Evolutionary conservation across 2,329 filamentous ascomycete species (phyloP).

Genomic region (Aphanoascus verrucosus): DNA sequence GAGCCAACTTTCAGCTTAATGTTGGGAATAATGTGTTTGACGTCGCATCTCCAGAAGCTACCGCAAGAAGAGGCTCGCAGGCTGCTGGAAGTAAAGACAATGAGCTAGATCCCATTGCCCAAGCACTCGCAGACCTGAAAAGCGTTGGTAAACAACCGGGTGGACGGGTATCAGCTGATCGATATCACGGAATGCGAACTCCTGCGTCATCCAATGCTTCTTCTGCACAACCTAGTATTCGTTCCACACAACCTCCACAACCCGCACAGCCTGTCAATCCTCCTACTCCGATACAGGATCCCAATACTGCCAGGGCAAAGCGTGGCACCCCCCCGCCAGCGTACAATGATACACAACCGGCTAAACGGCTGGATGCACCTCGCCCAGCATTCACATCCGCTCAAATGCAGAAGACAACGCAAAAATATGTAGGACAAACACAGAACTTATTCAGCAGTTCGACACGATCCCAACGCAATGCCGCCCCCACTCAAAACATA

Average conservation of each 20-base stretch:
- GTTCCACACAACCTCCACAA: too few species aligned
- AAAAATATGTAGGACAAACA: slow-evolving; percentile 75
- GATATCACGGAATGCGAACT: slow-evolving; percentile 85
- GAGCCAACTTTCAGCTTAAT: slow-evolving; percentile 85
- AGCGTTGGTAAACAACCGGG: slow-evolving; percentile 72
- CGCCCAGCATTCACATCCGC: slow-evolving; percentile 84
- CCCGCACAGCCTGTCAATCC: background rate
- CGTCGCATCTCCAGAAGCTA: slow-evolving; percentile 63
- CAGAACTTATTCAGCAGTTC: slow-evolving; percentile 56
- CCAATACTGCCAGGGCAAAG: slow-evolving; percentile 39
- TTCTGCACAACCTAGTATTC: background rate
- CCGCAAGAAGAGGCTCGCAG: slow-evolving; percentile 32
- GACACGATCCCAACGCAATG: slow-evolving; percentile 25
- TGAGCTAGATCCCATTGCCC: slow-evolving; percentile 76
- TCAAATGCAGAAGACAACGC: slow-evolving; percentile 90
- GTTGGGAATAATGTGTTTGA: slow-evolving; percentile 94
- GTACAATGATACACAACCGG: slow-evolving; percentile 57
- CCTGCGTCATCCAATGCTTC: slow-evolving; percentile 49
- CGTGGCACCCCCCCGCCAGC: slow-evolving; percentile 75
- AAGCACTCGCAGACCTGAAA: slow-evolving; percentile 85
- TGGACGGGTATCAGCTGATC: slow-evolving; percentile 82
- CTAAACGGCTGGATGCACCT: slow-evolving; percentile 74
- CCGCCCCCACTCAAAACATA: slow-evolving; percentile 18
- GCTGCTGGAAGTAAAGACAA: slow-evolving; percentile 40
- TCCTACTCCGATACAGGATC: slow-evolving; percentile 17